Conservation (phyloP, 495 filamentous ascomycete genomes). For the Penicillium diatomitis region DNA sequence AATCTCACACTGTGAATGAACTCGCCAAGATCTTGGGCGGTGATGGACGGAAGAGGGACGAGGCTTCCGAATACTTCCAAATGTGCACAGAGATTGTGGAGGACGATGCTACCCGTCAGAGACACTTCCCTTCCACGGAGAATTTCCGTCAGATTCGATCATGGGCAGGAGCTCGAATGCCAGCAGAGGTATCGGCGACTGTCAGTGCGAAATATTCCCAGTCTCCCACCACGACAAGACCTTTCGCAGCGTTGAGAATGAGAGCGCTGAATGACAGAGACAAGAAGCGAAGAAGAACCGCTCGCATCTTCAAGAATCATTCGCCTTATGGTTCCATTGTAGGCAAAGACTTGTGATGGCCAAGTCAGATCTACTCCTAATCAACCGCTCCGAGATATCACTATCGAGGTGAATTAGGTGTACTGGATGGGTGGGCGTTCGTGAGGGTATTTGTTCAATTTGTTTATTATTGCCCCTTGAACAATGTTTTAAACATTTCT, state of each 20-base stretch:
- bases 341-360: no score
- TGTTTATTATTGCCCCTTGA: no score
- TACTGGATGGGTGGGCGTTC: no score
- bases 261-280: background rate
- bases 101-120: background rate
- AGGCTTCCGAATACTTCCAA: background rate
- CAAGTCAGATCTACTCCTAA: no score
- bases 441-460: no score
- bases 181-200: background rate
- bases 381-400: no score
- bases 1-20: no score
- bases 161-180: slow-evolving; percentile 6
- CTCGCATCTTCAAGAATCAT: no score
- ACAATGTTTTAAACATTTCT: no score
- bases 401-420: no score
- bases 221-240: background rate
- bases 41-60: background rate
- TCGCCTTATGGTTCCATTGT: no score
- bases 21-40: background rate
- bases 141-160: slow-evolving; percentile 6
- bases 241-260: background rate
- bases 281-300: no score
- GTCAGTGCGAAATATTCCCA: background rate
- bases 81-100: background rate
- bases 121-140: slow-evolving; percentile 2